Evolutionary conservation across 768 basidiomycete species (phyloP).

Genomic region (Auriscalpium vulgare): DNA sequence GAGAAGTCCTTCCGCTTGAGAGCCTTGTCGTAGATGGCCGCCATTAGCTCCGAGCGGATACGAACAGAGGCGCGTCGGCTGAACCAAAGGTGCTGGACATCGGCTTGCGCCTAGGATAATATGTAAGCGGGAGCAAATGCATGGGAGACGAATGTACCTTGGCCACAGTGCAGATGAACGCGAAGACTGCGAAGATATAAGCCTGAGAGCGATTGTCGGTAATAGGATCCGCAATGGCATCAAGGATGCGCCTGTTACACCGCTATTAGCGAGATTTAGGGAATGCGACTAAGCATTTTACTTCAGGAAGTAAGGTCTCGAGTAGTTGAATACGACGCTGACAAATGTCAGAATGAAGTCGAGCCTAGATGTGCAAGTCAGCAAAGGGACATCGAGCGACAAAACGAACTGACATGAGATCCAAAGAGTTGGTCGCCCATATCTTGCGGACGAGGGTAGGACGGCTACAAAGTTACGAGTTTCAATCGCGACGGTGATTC

Average conservation of each 20-base stretch:
- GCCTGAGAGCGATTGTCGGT: conserved; percentile 49
- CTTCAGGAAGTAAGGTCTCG: conserved; percentile 80
- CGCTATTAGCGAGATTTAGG: background rate
- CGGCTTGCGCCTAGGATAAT: conserved; percentile 31
- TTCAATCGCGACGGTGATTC: background rate
- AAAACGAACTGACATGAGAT: conserved; percentile 25
- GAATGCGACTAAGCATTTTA: background rate
- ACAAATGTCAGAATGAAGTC: conserved; percentile 63
- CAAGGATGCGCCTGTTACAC: conserved; percentile 42
- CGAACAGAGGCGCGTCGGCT: conserved; percentile 69
- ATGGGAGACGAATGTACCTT: conserved; percentile 32
- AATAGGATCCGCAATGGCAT: conserved; percentile 44
- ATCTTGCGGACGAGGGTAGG: conserved; percentile 36
- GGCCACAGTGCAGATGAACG: conserved; percentile 51
- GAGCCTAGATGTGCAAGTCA: conserved; percentile 20
- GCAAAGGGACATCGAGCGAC: background rate
- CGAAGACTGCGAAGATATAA: conserved; percentile 72
- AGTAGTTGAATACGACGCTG: conserved; percentile 71
- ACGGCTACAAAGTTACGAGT: conserved; percentile 5
- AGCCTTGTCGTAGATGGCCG: conserved; percentile 83
- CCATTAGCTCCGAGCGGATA: conserved; percentile 77
- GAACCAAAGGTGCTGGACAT: conserved; percentile 74
- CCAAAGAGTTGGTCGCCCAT: conserved; percentile 38
- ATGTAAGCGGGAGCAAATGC: background rate
- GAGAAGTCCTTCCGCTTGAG: conserved; percentile 79